Percentiles rank a stretch among this genome's conserved stretches.
Evolutionary conservation across 495 filamentous ascomycete genomes (phyloP).

Genomic region (Trichoderma gamsii): DNA sequence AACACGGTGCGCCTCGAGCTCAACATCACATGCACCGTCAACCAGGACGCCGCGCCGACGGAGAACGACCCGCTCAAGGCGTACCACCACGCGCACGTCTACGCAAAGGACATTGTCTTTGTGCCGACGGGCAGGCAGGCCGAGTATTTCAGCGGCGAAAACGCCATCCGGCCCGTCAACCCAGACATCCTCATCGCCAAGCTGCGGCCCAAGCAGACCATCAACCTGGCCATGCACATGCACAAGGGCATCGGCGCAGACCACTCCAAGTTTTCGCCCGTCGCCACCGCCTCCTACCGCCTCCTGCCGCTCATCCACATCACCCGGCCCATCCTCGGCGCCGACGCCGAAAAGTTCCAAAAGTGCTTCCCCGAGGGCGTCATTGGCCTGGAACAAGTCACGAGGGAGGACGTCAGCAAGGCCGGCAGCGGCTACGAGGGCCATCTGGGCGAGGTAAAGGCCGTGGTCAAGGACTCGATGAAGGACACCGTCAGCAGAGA

Average conservation of each 20-base stretch:
- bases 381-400: slow-evolving; percentile 70
- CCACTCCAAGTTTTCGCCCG: slow-evolving; percentile 96
- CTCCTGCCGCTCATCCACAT: slow-evolving; percentile 84
- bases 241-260: slow-evolving; percentile 91
- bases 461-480: slow-evolving; percentile 74
- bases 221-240: slow-evolving; percentile 78
- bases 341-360: slow-evolving; percentile 81
- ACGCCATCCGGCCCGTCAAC: slow-evolving; percentile 67
- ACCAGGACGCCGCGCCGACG: slow-evolving; percentile 56
- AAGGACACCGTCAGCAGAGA: slow-evolving; percentile 93
- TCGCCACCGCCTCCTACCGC: slow-evolving; percentile 88
- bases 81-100: slow-evolving; percentile 81
- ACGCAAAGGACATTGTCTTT: slow-evolving; percentile 76
- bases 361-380: slow-evolving; percentile 88
- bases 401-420: slow-evolving; percentile 54
- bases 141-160: slow-evolving; percentile 57
- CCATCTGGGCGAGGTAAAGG: slow-evolving; percentile 68
- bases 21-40: slow-evolving; percentile 68
- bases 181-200: slow-evolving; percentile 94
- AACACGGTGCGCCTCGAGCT: slow-evolving; percentile 75
- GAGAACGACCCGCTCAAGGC: slow-evolving; percentile 76
- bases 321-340: slow-evolving; percentile 70
- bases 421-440: slow-evolving; percentile 64
- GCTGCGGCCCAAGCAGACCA: slow-evolving; percentile 81
- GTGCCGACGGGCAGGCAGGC: slow-evolving; percentile 66